Base-by-base conservation (phyloP, 345 rosid species). In the Arabis alpina region DNA sequence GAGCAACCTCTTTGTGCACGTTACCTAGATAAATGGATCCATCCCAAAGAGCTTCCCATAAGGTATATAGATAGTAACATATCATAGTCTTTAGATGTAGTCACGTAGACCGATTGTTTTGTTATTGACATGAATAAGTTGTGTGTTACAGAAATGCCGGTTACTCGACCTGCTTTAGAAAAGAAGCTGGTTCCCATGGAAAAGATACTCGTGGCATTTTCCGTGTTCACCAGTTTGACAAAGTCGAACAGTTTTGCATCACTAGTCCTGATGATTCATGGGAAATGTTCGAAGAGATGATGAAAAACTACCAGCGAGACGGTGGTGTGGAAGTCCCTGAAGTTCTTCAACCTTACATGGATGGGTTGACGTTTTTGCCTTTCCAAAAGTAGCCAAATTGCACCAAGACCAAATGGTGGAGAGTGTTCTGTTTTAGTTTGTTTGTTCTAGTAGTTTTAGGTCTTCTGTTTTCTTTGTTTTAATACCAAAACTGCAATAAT, bases 141-240 rank as follows among this genome's bases (percentile, higher is more conserved):
- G 58, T 64, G 32, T 51, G 28, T 42, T 70, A 10, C 55, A 94
- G 99, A 80, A 89, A 94, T 80, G 99, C 96, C 68, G 99, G 99
- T 64, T 88, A 86, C 67, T 91, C 97, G 12, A 67, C 97, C 12
- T 94, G 97, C 79, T 94, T 91, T 76, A 94, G 97, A 37, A 94
- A 91, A 75, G 99, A 94, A 82, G 99, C 99, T 71, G 97, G 97
- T 74, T 80, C 98, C 14, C 98, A 94, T 56, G 97, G 99, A 60
- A 91, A 93, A 66, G 97, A 94, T 59, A 89, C 95, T 25, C 79
- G 88, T 64, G 99, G 97, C 64, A 91, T 94, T 64, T 94, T 94
- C 82, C 86, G 99, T 51, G 97, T 94, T 80, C 97, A 94, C 80
- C 97, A 94, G 72, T 91, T 94, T 82, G 99, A 94, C 86, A 94